phyloP scores from a whole-genome alignment of 164 flowering plant species.

The Vitis labrusca region DNA sequence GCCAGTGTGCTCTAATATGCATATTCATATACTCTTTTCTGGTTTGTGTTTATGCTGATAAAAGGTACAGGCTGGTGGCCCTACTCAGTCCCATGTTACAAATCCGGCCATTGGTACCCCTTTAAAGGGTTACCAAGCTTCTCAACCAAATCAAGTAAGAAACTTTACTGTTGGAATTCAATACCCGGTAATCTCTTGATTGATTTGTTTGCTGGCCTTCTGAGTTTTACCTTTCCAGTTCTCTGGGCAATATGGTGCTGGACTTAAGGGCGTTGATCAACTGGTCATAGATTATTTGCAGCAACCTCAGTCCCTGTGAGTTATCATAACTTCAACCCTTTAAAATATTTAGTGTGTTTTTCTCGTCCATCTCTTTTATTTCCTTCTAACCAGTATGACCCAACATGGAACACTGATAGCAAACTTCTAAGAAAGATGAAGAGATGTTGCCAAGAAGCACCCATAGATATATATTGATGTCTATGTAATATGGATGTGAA shows the following conservation, averaged over 20 bases:
- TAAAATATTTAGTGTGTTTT: too few relatives aligned
- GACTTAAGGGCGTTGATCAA: conserved; percentile 43
- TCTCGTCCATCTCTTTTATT: too few relatives aligned
- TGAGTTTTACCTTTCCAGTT: conserved; percentile 31
- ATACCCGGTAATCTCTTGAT: background rate
- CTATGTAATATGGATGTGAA: too few relatives aligned
- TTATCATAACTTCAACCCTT: conserved; percentile 4
- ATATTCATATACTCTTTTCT: background rate
- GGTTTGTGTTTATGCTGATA: conserved; percentile 8
- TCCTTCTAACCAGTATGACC: too few relatives aligned
- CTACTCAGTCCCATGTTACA: conserved; percentile 35
- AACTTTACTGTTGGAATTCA: background rate
- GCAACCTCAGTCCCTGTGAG: conserved; percentile 60
- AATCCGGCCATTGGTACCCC: conserved; percentile 30
- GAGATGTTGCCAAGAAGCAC: too few relatives aligned
- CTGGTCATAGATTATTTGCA: conserved; percentile 58
- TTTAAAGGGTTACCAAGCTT: conserved; percentile 36
- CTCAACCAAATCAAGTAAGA: conserved; percentile 51
- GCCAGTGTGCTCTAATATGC: background rate
- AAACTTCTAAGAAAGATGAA: too few relatives aligned
- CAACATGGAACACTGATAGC: too few relatives aligned
- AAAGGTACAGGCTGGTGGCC: conserved; percentile 33
- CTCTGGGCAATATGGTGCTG: conserved; percentile 37
- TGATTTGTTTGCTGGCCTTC: background rate
- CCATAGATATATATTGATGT: too few relatives aligned